Percentiles rank a stretch among this genome's conserved stretches.
These are phyloP conservation scores for Lasiodiplodia sp. DNA, from an alignment of 2,329 filamentous ascomycete species.

Conservation along the genomic window DNA sequence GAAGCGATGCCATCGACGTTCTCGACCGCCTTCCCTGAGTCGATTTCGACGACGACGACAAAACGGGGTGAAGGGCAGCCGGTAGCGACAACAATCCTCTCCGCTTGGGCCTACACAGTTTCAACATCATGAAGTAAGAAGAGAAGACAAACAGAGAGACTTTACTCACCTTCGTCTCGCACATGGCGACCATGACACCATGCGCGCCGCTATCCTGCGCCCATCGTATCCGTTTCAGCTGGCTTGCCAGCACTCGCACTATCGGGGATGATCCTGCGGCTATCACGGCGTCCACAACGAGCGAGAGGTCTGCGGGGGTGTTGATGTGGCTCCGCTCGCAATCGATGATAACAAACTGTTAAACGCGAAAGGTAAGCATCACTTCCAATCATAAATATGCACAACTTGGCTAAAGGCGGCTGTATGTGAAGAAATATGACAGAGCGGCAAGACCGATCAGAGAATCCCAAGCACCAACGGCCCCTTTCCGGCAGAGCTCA, in stretches of 20 bases:
- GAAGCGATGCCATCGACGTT: constrained; percentile 10
- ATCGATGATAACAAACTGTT: constrained; percentile 20
- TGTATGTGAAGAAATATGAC: background rate
- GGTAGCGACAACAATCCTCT: constrained; percentile 1
- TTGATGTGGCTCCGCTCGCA: constrained; percentile 9
- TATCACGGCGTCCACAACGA: background rate
- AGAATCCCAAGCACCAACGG: background rate
- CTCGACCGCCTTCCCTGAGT: background rate
- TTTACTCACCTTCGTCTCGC: constrained; percentile 13
- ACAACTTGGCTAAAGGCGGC: too few species aligned
- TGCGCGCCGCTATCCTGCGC: constrained; percentile 14
- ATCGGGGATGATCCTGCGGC: background rate
- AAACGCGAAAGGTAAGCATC: background rate
- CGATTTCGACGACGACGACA: constrained; percentile 20
- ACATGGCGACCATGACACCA: constrained; percentile 18
- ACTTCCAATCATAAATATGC: background rate
- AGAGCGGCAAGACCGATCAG: background rate
- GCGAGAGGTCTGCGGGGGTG: background rate
- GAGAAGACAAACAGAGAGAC: background rate
- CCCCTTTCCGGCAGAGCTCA: background rate
- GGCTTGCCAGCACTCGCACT: background rate
- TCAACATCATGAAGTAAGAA: background rate
- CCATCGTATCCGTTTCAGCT: constrained; percentile 18
- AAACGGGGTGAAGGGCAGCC: constrained; percentile 20
- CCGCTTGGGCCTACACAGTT: background rate